Conservation (phyloP, 768 basidiomycete genomes). For the Exsudoporus frostii region DNA sequence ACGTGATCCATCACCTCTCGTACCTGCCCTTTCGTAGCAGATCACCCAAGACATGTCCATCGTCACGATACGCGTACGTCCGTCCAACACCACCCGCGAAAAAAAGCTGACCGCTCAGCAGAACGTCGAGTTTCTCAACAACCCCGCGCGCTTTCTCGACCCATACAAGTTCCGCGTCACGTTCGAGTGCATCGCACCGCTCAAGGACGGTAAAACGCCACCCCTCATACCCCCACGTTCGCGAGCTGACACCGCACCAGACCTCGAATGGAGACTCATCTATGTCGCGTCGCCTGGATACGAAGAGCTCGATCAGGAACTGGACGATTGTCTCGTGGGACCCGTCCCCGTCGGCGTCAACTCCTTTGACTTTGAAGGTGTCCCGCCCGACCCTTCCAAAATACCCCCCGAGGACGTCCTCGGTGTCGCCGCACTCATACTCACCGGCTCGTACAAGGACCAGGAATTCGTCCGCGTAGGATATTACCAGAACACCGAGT, state of each 20-base stretch:
- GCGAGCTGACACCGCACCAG: slow-evolving; percentile 37
- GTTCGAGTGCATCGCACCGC: slow-evolving; percentile 91
- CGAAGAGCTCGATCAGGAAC: slow-evolving; percentile 91
- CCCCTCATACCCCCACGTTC: background rate
- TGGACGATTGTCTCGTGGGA: slow-evolving; percentile 96
- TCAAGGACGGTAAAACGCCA: slow-evolving; percentile 70
- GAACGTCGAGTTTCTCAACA: slow-evolving; percentile 91
- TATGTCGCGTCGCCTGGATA: slow-evolving; percentile 94
- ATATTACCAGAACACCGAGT: slow-evolving; percentile 99
- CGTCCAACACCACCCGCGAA: background rate
- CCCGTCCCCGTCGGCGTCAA: slow-evolving; percentile 97
- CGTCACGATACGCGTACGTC: slow-evolving; percentile 63
- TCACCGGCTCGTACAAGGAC: slow-evolving; percentile 93
- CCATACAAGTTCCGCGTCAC: slow-evolving; percentile 92
- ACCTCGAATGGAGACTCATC: slow-evolving; percentile 97
- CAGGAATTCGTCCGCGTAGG: slow-evolving; percentile 99
- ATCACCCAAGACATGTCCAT: slow-evolving; percentile 48
- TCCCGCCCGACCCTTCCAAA: slow-evolving; percentile 75
- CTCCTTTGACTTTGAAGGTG: slow-evolving; percentile 93
- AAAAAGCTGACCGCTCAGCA: slow-evolving; percentile 24
- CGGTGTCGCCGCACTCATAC: slow-evolving; percentile 94
- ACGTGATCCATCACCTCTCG: slow-evolving; percentile 4
- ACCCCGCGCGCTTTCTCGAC: slow-evolving; percentile 89
- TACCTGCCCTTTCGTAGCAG: background rate
- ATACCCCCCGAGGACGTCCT: slow-evolving; percentile 90